Conservation (phyloP, 805 yeast species). For the Wilhelminamyces savonicus region DNA sequence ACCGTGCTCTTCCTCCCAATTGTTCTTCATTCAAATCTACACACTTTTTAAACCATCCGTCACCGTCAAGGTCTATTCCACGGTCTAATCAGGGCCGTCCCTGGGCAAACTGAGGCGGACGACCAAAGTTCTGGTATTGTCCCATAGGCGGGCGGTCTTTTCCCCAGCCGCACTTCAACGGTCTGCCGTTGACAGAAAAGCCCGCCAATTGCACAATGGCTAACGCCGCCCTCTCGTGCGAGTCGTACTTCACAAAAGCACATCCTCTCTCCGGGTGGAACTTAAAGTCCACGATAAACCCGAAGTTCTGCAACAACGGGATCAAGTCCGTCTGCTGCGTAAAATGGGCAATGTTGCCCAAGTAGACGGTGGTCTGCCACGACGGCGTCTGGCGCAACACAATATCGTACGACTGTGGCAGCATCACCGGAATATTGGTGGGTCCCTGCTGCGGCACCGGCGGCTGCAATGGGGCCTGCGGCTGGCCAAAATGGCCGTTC, state of each 20-base stretch:
- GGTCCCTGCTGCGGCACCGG: constrained; percentile 2
- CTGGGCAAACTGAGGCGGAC: constrained; percentile 24
- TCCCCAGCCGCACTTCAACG: constrained; percentile 85
- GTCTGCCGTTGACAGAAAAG: constrained; percentile 66
- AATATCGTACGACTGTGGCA: constrained; percentile 59
- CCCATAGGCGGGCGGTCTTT: constrained; percentile 41
- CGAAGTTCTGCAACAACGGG: constrained; percentile 72
- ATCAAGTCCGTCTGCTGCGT: constrained; percentile 68
- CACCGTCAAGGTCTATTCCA: too few relatives aligned
- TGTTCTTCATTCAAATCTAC: too few relatives aligned
- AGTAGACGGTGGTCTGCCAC: constrained; percentile 81
- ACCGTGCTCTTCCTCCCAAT: too few relatives aligned
- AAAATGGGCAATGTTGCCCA: constrained; percentile 78
- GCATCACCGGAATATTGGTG: constrained; percentile 21
- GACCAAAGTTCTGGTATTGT: constrained; percentile 17
- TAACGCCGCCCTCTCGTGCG: constrained; percentile 84
- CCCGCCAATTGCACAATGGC: constrained; percentile 79
- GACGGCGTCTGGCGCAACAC: constrained; percentile 74
- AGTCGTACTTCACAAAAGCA: constrained; percentile 82
- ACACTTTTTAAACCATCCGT: too few relatives aligned
- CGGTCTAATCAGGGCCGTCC: constrained; percentile 15
- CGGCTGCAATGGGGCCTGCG: not conserved
- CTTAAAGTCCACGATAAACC: constrained; percentile 75
- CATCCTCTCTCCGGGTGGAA: constrained; percentile 78
- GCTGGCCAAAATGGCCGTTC: too few relatives aligned